These are phyloP conservation scores for Lupinus albus DNA, from an alignment of 306 rosid species.

Conservation along the genomic window DNA sequence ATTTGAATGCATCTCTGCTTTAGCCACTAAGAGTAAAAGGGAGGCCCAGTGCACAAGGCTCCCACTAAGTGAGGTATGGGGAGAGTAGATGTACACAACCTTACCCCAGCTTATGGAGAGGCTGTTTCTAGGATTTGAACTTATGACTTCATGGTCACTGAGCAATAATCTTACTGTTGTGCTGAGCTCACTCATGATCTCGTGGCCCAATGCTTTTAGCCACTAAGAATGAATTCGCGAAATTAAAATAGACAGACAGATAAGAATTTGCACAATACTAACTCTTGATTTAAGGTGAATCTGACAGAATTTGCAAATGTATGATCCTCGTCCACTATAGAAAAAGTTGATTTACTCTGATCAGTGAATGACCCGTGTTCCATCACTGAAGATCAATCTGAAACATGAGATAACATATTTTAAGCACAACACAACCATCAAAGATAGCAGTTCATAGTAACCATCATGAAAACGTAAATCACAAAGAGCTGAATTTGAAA, in stretches of 20 bases:
- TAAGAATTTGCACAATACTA: slow-evolving; percentile 34
- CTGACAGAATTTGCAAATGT: slow-evolving; percentile 71
- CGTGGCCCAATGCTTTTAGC: too few relatives aligned
- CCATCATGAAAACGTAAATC: not conserved
- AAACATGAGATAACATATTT: not conserved
- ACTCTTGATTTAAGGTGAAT: slow-evolving; percentile 79
- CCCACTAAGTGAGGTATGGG: too few relatives aligned
- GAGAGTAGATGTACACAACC: too few relatives aligned
- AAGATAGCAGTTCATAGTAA: not conserved
- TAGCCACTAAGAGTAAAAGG: not conserved
- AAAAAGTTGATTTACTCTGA: slow-evolving; percentile 69
- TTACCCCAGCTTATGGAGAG: too few relatives aligned
- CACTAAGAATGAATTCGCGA: not conserved
- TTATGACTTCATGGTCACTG: too few relatives aligned
- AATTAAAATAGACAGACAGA: not conserved
- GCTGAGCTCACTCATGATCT: too few relatives aligned
- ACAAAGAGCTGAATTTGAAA: not conserved
- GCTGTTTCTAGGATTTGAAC: too few relatives aligned
- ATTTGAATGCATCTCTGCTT: not conserved
- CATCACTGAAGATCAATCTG: slow-evolving; percentile 43
- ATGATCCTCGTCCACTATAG: slow-evolving; percentile 74
- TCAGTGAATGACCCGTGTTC: slow-evolving; percentile 65
- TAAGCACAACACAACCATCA: slow-evolving; percentile 8
- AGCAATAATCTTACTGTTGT: too few relatives aligned
- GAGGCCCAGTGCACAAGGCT: too few relatives aligned